Evolutionary conservation across 2,329 filamentous ascomycete genomes (phyloP), one percentile per base, ranked within the genome.

Genomic region (Cladosporium sp.): DNA sequence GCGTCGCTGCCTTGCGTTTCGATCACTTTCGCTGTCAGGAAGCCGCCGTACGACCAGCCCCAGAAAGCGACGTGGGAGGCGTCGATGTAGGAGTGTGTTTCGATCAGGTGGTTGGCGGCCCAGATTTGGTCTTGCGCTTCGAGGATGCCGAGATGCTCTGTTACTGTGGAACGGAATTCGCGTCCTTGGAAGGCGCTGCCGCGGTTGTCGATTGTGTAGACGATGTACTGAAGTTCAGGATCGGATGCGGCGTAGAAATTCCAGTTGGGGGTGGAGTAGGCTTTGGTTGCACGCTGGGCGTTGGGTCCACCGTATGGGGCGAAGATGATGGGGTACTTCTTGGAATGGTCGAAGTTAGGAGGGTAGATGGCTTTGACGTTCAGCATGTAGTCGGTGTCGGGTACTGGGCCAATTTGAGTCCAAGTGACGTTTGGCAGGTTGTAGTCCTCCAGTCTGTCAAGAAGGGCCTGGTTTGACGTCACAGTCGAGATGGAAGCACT

Each of bases 1-100:
- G 78, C 79, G 63, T 81, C 71, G 0, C 74, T 71, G 27, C 45
- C 45, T 36, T 48, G 45, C 8, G 45, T 48, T 61, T 88, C 84
- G 7, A 88, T 70, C 0, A 85, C 82, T 69, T 88, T 88, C 45
- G 80, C 71, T 0, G 80, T 75, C 1, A 88, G 73, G 59, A 84
- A 88, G 1, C 84, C 84, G 11, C 84, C 84, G 57, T 79, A 87
- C 0, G 79, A 83, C 83, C 82, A 86, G 1, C 84, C 84, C 72
- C 80, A 86, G 61, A 87, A 86, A 36, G 78, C 83, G 12, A 87
- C 74, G 59, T 83, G 78, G 9, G 76, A 64, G 1, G 69, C 64
- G 60, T 87, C 79, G 51, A 86, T 73, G 63, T 75, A 87, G 0
- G 67, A 50, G 53, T 77, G 71, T 51, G 72, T 70, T 27, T 69